Base-by-base conservation (phyloP, 345 rosid species). In the Euphorbia lathyris region DNA sequence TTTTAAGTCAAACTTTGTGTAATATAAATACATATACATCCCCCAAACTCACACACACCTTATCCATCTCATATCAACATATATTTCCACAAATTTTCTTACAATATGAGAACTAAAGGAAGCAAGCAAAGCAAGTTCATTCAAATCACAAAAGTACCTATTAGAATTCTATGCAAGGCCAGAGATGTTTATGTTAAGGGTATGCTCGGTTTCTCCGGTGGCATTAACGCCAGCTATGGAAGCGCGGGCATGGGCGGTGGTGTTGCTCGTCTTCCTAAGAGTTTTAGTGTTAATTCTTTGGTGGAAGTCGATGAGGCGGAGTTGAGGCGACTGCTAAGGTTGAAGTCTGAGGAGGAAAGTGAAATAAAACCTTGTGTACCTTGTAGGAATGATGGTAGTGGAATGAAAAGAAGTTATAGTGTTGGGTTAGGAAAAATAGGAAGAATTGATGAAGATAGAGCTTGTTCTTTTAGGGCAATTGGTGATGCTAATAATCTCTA, bases 351-450 rank as follows among this genome's bases (percentile, higher is more conserved):
- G 42, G 68, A 66, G 62, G 68, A 55, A 22, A 70, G 58, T 17
- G 73, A 50, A 11, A 40, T 22, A 10, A 53, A 30, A 20, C 67
- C 26, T 9, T 30, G 26, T 45, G 38, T 2, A 34, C 38, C 7
- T 7, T 11, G 11, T 45, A 6, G 51, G 19, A 45, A 1, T 1
- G 67, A 66, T 32, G 5, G 10, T 60, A 32, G 11, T 34, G 64
- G 43, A 6, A 42, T 55, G 76, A 51, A 26, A 19, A 80, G 86
- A 80, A 80, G 83, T 55, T 82, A 80, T 20, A 84, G 85, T 65
- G 86, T 86, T 23, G 83, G 81, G 52, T 17, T 86, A 0, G 90
- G 90, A 50, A 82, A 68, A 77, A 78, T 86, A 16, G 86, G 87
- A 42, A 77, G 76, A 61, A 82, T 82, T 60, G 86, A 86, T 3